Conservation (phyloP, 2,329 filamentous ascomycete species). For the Calonectria henricotiae region DNA sequence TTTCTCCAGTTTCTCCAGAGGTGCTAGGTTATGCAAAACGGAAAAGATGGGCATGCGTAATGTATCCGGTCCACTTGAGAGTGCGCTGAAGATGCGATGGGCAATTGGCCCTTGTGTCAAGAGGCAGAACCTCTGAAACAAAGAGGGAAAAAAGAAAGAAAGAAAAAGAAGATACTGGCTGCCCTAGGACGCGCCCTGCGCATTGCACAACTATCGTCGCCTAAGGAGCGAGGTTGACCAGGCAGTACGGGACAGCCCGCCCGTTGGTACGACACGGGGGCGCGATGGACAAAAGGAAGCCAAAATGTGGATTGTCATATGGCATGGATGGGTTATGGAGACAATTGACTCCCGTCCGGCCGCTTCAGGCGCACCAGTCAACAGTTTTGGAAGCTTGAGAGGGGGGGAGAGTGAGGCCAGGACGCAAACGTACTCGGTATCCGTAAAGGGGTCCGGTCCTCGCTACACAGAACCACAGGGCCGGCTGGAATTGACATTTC, state of each 20-base stretch:
- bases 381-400: slow-evolving; percentile 19
- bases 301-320: slow-evolving; percentile 27
- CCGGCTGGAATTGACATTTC: slow-evolving; percentile 34
- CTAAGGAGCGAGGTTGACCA: slow-evolving; percentile 8
- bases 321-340: slow-evolving; percentile 29
- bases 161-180: not conserved
- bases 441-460: slow-evolving; percentile 4
- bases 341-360: slow-evolving; percentile 32
- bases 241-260: slow-evolving; percentile 18
- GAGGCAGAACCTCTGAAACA: slow-evolving; percentile 12
- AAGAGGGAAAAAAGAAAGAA: not conserved
- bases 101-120: slow-evolving; percentile 12
- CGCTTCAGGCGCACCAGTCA: slow-evolving; percentile 52
- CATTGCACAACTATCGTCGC: not conserved
- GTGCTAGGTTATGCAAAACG: slow-evolving; percentile 11
- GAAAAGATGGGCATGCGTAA: slow-evolving; percentile 1
- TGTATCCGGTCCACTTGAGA: slow-evolving; percentile 5
- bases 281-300: slow-evolving; percentile 48
- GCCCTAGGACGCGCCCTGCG: not conserved
- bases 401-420: not conserved
- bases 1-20: slow-evolving; percentile 26
- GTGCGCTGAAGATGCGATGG: slow-evolving; percentile 16
- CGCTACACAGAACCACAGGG: not conserved
- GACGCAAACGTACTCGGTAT: slow-evolving; percentile 1
- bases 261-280: slow-evolving; percentile 5